Conservation (phyloP, 2,329 filamentous ascomycete genomes). For the Didymellaceae sp. region DNA sequence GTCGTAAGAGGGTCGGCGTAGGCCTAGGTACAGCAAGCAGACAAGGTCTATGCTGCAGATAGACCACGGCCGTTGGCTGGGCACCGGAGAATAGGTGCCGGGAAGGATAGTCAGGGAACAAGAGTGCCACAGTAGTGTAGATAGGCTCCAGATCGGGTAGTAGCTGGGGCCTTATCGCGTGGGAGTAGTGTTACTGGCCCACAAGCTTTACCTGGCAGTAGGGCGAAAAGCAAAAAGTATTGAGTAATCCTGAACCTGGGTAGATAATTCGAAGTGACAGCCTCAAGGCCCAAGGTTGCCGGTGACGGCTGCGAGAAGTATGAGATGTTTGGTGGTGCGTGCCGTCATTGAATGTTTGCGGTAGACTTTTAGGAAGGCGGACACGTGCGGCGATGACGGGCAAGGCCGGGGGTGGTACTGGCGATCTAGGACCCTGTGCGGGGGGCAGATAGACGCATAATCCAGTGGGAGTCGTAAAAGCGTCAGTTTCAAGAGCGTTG, state of each 20-base stretch:
- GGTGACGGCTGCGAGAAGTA: constrained; percentile 50
- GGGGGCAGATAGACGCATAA: constrained; percentile 30
- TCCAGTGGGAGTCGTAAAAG: constrained; percentile 24
- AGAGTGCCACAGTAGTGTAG: constrained; percentile 32
- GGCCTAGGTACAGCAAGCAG: constrained; percentile 28
- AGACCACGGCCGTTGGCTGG: constrained; percentile 42
- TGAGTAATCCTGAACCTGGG: constrained; percentile 25
- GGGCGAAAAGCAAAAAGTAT: constrained; percentile 30
- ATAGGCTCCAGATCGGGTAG: constrained; percentile 39
- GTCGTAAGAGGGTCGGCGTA: constrained; percentile 28
- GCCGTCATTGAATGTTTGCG: constrained; percentile 51
- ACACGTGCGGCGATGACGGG: constrained; percentile 22
- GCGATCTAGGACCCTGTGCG: constrained; percentile 34
- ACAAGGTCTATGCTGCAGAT: constrained; percentile 30
- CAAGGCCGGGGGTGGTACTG: constrained; percentile 21
- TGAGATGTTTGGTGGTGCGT: constrained; percentile 51
- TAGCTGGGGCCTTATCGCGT: constrained; percentile 47
- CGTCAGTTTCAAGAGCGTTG: constrained; percentile 29
- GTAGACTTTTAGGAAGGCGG: constrained; percentile 2
- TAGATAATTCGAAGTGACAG: constrained; percentile 13
- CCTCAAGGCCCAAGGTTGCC: constrained; percentile 47
- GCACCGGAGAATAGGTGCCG: constrained; percentile 28
- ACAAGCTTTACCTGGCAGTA: constrained; percentile 30
- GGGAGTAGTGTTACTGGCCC: constrained; percentile 37
- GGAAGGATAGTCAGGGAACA: constrained; percentile 22